Evolutionary conservation across 1,139 yeast species (phyloP).

Genomic region (Geotrichum siamense): DNA sequence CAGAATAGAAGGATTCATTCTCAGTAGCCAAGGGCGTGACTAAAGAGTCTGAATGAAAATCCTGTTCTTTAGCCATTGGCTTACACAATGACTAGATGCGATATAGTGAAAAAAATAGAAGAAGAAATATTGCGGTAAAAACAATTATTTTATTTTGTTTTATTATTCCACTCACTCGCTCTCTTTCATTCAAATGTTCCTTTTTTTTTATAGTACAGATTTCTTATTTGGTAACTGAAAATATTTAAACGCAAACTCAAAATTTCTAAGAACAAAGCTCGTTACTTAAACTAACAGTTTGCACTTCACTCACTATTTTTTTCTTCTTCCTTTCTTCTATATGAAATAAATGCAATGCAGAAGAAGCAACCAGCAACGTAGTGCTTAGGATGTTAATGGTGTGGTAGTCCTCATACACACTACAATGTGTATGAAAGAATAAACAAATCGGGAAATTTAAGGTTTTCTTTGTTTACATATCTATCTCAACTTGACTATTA

Average conservation of each 20-base stretch:
- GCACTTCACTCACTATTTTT: background rate
- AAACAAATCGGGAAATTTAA: background rate
- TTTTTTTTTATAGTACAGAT: too few species aligned
- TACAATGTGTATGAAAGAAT: background rate
- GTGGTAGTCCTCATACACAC: background rate
- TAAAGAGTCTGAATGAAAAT: background rate
- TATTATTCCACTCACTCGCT: background rate
- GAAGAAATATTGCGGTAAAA: background rate
- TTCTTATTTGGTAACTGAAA: background rate
- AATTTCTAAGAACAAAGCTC: background rate
- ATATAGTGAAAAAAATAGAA: background rate
- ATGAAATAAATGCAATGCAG: background rate
- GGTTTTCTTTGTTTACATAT: background rate
- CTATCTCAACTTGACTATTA: background rate
- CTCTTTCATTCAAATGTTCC: too few species aligned
- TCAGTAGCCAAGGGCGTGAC: background rate
- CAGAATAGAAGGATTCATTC: background rate
- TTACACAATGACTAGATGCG: background rate
- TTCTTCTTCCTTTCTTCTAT: background rate
- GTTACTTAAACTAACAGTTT: background rate
- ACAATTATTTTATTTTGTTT: too few species aligned
- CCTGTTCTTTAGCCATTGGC: slow-evolving; percentile 1
- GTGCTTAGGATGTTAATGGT: background rate
- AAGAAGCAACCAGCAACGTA: background rate
- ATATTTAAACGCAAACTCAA: background rate